phyloP scores from a whole-genome alignment of 2,329 filamentous ascomycete species.

The Pseudocercospora vitis region DNA sequence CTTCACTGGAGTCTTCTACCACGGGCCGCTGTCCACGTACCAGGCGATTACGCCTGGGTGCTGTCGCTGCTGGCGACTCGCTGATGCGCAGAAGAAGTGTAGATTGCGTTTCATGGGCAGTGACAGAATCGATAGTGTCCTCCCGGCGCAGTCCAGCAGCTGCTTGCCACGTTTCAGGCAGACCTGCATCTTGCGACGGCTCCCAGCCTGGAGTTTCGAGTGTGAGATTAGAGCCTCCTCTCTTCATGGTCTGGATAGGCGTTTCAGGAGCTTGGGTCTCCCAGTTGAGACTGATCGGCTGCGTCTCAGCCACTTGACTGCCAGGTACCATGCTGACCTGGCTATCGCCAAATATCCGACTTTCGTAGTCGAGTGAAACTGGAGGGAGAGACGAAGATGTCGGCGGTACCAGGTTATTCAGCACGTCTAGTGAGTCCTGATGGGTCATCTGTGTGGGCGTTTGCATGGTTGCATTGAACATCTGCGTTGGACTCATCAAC shows the following conservation, averaged over 20 bases:
- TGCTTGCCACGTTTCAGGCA: conserved; percentile 32
- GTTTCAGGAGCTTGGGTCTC: conserved; percentile 37
- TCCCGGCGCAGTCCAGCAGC: conserved; percentile 22
- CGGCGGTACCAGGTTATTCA: conserved; percentile 37
- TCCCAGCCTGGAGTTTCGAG: conserved; percentile 39
- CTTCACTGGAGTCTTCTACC: conserved; percentile 46
- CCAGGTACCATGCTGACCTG: conserved; percentile 23
- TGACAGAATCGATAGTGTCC: conserved; percentile 20
- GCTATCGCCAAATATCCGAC: conserved; percentile 17
- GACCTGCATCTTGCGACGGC: conserved; percentile 37
- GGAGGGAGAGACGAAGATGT: conserved; percentile 33
- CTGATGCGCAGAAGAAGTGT: conserved; percentile 36
- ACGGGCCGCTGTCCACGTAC: conserved; percentile 42
- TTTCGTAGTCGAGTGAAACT: conserved; percentile 12
- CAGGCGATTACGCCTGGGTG: conserved; percentile 58
- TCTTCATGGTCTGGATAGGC: conserved; percentile 25
- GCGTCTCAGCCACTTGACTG: conserved; percentile 32
- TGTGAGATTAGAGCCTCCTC: conserved; percentile 26
- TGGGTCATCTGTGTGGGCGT: conserved; percentile 37
- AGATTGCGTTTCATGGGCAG: conserved; percentile 35
- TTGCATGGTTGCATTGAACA: conserved; percentile 40
- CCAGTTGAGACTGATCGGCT: conserved; percentile 41
- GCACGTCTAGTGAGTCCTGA: conserved; percentile 46
- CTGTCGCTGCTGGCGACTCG: conserved; percentile 31
- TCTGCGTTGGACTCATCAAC: conserved; percentile 38